phyloP scores from a whole-genome alignment of 164 flowering plant species.

The Paratinospora sagittata region DNA sequence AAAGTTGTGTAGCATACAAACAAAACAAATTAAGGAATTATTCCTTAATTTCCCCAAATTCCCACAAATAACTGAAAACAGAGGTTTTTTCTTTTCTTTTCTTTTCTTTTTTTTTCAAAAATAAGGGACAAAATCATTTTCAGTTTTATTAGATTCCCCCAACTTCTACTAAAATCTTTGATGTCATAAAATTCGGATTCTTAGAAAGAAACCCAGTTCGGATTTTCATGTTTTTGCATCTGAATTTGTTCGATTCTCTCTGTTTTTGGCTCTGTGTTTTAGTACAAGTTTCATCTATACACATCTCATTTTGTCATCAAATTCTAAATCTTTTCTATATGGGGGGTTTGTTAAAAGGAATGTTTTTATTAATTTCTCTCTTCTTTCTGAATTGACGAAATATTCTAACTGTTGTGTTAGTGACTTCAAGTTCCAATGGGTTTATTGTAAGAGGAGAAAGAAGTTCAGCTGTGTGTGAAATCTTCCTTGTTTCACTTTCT shows the following conservation, averaged over 20 bases:
- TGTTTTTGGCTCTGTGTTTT: not conserved
- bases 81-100: no score
- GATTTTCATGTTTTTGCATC: not conserved
- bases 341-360: not conserved
- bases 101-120: no score
- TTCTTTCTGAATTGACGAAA: not conserved
- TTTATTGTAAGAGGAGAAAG: not conserved
- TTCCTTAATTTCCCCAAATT: not conserved
- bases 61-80: not conserved
- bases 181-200: not conserved
- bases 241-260: not conserved
- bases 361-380: not conserved
- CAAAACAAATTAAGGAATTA: not conserved
- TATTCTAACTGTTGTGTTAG: slow-evolving; percentile 6
- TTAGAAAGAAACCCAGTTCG: not conserved
- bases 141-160: not conserved
- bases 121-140: not conserved
- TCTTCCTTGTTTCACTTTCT: slow-evolving; percentile 27
- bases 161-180: not conserved
- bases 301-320: not conserved
- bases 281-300: not conserved
- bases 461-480: not conserved
- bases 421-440: slow-evolving; percentile 17
- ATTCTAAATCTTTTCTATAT: no score
- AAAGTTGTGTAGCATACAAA: not conserved